These are phyloP conservation scores for Podospora bellae-mahoneyi DNA, from an alignment of 495 filamentous ascomycete genomes.

Conservation along the genomic window DNA sequence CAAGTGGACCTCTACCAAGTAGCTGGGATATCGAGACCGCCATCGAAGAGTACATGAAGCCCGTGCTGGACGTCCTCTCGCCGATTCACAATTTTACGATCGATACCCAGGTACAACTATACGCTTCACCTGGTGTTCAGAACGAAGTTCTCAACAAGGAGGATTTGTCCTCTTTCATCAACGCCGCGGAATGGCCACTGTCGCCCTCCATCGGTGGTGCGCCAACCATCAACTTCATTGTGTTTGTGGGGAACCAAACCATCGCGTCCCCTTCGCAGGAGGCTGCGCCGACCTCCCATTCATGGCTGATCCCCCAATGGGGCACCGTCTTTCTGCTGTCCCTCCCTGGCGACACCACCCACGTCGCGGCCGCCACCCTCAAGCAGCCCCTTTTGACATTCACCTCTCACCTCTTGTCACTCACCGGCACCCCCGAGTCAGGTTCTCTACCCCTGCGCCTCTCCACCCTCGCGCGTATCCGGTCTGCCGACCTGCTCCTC, in stretches of 20 bases:
- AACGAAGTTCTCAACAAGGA: constrained; percentile 71
- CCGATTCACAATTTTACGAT: constrained; percentile 94
- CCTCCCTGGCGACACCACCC: constrained; percentile 43
- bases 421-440: constrained; percentile 80
- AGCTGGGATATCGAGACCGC: constrained; percentile 89
- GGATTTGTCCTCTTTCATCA: constrained; percentile 90
- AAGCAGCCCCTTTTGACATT: constrained; percentile 82
- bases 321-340: constrained; percentile 85
- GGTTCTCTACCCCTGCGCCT: constrained; percentile 79
- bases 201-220: constrained; percentile 90
- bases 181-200: constrained; percentile 95
- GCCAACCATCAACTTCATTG: constrained; percentile 91
- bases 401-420: constrained; percentile 83
- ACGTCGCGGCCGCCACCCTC: constrained; percentile 51
- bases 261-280: constrained; percentile 29
- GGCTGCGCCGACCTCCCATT: constrained; percentile 62
- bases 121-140: constrained; percentile 73
- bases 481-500: constrained; percentile 79
- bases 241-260: constrained; percentile 67
- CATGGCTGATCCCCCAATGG: constrained; percentile 97
- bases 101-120: constrained; percentile 93
- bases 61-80: constrained; percentile 71
- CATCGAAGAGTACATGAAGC: constrained; percentile 74
- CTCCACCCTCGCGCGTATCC: constrained; percentile 76
- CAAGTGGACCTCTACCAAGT: constrained; percentile 68